phyloP scores from a whole-genome alignment of 768 basidiomycete species.

The Pisolithus orientalis region DNA sequence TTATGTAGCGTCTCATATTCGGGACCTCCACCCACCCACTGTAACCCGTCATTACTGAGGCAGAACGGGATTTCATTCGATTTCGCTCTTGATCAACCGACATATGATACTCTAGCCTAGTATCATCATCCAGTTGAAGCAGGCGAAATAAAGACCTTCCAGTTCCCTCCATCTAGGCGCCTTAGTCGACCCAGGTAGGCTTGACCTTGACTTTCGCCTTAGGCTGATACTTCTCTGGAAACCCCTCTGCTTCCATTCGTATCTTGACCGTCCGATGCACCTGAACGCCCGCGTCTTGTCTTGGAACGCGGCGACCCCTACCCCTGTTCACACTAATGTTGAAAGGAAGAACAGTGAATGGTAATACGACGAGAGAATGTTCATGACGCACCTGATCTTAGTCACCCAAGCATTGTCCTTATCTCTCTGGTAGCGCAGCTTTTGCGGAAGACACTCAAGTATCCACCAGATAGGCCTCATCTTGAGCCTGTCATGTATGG shows the following conservation, averaged over 20 bases:
- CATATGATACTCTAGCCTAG: too few species aligned
- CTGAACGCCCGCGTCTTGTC: conserved; percentile 32
- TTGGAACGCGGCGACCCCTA: conserved; percentile 35
- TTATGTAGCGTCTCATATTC: too few species aligned
- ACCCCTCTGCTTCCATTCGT: conserved; percentile 44
- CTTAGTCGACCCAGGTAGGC: conserved; percentile 30
- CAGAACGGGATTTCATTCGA: too few species aligned
- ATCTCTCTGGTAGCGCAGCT: conserved; percentile 6
- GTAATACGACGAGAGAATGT: not conserved
- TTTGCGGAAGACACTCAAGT: not conserved
- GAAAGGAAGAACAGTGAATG: not conserved
- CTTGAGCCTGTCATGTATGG: conserved; percentile 49
- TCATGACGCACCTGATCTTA: conserved; percentile 12
- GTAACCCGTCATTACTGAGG: too few species aligned
- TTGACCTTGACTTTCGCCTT: conserved; percentile 32
- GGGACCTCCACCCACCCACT: too few species aligned
- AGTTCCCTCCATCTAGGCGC: too few species aligned
- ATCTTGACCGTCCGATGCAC: conserved; percentile 43
- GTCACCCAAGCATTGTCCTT: conserved; percentile 5
- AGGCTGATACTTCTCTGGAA: conserved; percentile 34
- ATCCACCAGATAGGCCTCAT: conserved; percentile 15
- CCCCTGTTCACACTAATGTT: conserved; percentile 32
- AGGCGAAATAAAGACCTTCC: too few species aligned
- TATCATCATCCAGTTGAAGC: too few species aligned
- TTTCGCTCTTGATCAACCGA: too few species aligned